Evolutionary conservation across 148 eudicot genomes (phyloP), one percentile per base, ranked within the genome.

Genomic region (Spergularia bocconei): DNA sequence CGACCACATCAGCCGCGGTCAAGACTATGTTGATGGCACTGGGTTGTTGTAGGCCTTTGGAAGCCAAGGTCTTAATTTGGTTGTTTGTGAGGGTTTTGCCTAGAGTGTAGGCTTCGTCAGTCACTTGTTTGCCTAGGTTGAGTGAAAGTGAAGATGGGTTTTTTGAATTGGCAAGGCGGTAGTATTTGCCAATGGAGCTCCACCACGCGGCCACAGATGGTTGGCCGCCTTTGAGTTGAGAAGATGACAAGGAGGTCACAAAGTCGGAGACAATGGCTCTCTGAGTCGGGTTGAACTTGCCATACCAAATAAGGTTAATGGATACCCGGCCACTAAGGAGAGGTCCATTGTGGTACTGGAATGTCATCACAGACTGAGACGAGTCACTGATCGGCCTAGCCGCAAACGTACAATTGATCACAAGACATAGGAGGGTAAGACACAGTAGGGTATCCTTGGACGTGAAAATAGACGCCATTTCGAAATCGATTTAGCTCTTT

Each of bases 201-300:
- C 92, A 85, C 88, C 92, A 86, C 6, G 76, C 39, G 75, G 90
- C 79, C 6, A 86, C 88, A 0, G 90, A 85, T 29, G 88, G 92
- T 44, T 79, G 79, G 69, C 60, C 53, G 6, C 63, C 65, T 4
- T 52, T 16, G 11, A 4, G 48, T 9, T 68, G 65, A 10, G 83
- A 0, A 13, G 74, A 61, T 19, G 81, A 81, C 4, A 85, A 64
- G 63, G 83, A 85, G 75, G 72, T 52, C 23, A 85, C 20, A 65
- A 85, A 85, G 33, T 85, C 85, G 7, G 84, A 73, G 67, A 85
- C 51, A 20, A 85, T 53, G 50, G 85, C 71, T 15, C 77, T 44
- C 63, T 85, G 87, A 38, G 79, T 19, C 4, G 85, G 75, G 13
- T 59, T 82, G 77, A 85, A 85, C 4, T 75, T 74, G 16, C 85